These are phyloP conservation scores for Heterobasidion annosum DNA, from an alignment of 1,284 basidiomycete species.

Conservation along the genomic window DNA sequence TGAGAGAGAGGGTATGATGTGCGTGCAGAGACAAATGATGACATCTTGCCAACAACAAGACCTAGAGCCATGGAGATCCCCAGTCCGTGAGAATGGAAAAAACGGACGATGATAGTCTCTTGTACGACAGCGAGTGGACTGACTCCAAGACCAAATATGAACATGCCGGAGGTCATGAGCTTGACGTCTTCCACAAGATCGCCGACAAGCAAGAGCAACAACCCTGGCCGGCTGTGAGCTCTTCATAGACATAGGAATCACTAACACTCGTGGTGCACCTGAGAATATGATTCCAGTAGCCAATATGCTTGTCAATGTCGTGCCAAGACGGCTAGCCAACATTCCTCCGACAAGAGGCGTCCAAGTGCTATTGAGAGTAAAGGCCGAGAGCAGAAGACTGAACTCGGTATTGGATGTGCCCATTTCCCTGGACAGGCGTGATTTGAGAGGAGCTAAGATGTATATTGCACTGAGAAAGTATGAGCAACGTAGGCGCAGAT, in stretches of 20 bases:
- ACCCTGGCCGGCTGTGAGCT: slow-evolving; percentile 31
- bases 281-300: slow-evolving; percentile 64
- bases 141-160: slow-evolving; percentile 72
- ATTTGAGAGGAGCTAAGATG: slow-evolving; percentile 69
- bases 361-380: slow-evolving; percentile 74
- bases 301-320: slow-evolving; percentile 58
- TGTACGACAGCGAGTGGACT: slow-evolving; percentile 72
- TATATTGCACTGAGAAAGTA: slow-evolving; percentile 48
- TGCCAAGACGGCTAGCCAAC: slow-evolving; percentile 59
- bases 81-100: slow-evolving; percentile 70
- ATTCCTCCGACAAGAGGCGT: slow-evolving; percentile 68
- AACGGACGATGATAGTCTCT: slow-evolving; percentile 74
- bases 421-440: slow-evolving; percentile 59
- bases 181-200: slow-evolving; percentile 49
- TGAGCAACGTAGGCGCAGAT: neutral
- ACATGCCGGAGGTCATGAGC: slow-evolving; percentile 63
- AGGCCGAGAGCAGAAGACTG: slow-evolving; percentile 65
- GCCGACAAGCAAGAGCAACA: slow-evolving; percentile 52
- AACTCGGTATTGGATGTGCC: slow-evolving; percentile 73
- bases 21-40: slow-evolving; percentile 67
- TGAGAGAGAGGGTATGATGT: slow-evolving; percentile 71
- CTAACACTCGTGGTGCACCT: slow-evolving; percentile 27
- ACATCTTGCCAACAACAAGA: slow-evolving; percentile 67
- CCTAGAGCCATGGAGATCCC: slow-evolving; percentile 74
- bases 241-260: neutral